Conservation (phyloP, 768 basidiomycete genomes). For the Suillus placidus region DNA sequence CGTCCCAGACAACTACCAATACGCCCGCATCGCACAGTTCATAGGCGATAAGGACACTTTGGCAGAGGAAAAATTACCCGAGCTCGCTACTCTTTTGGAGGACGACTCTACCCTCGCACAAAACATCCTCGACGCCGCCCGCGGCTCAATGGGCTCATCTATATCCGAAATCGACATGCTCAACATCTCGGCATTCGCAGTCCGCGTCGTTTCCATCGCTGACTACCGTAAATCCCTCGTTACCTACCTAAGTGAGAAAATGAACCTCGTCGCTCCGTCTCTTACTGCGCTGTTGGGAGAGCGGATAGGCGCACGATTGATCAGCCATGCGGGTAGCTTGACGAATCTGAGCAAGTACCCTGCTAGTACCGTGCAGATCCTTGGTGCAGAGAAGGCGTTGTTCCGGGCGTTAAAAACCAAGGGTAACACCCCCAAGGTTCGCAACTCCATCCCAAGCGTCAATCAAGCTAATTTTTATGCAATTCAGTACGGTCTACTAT, state of each 20-base stretch:
- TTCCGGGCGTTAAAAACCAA: conserved; percentile 98
- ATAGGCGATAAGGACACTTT: conserved; percentile 89
- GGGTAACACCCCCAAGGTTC: conserved; percentile 95
- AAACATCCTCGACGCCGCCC: conserved; percentile 93
- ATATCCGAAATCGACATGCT: conserved; percentile 93
- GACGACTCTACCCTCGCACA: conserved; percentile 85
- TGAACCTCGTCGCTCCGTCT: conserved; percentile 96
- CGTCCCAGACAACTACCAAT: conserved; percentile 93
- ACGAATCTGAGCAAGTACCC: conserved; percentile 98
- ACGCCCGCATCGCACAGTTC: conserved; percentile 82
- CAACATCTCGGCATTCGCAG: conserved; percentile 92
- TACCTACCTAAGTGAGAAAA: conserved; percentile 90
- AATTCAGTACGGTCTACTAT: conserved; percentile 90
- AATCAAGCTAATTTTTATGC: conserved; percentile 6
- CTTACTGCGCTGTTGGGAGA: conserved; percentile 90
- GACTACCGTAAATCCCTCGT: conserved; percentile 93
- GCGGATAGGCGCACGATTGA: conserved; percentile 88
- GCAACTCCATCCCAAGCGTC: not conserved
- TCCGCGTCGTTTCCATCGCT: conserved; percentile 86
- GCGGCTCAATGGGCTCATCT: conserved; percentile 91
- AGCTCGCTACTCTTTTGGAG: conserved; percentile 77
- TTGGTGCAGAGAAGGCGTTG: conserved; percentile 97
- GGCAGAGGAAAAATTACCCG: conserved; percentile 76
- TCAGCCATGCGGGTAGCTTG: conserved; percentile 94
- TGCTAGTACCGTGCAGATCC: conserved; percentile 96